Conservation (phyloP, 2,329 filamentous ascomycete genomes). For the Anisogramma anomala region DNA sequence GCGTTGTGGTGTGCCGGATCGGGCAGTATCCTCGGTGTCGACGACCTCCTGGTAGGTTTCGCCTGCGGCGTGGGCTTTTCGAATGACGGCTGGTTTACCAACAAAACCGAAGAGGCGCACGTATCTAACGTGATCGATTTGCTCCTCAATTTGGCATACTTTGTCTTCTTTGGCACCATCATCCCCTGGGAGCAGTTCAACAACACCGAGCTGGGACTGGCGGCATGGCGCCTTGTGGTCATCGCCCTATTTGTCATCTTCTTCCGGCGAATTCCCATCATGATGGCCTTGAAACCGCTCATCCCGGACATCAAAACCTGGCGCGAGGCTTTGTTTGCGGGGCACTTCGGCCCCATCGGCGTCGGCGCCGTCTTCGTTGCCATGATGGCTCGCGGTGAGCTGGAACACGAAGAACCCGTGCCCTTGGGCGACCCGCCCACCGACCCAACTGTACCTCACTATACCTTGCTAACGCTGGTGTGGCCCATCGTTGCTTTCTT, state of each 20-base stretch:
- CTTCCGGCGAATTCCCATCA: slow-evolving; percentile 90
- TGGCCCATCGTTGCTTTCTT: slow-evolving; percentile 95
- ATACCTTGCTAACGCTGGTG: slow-evolving; percentile 68
- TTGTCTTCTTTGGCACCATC: slow-evolving; percentile 94
- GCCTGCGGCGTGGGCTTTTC: slow-evolving; percentile 96
- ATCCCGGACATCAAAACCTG: slow-evolving; percentile 98
- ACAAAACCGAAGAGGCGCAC: slow-evolving; percentile 96
- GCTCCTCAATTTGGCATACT: slow-evolving; percentile 92
- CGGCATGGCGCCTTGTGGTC: slow-evolving; percentile 84
- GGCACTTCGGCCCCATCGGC: slow-evolving; percentile 94
- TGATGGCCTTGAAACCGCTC: slow-evolving; percentile 79
- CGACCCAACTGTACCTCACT: slow-evolving; percentile 41
- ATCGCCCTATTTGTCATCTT: slow-evolving; percentile 89
- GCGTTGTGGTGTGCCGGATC: slow-evolving; percentile 93
- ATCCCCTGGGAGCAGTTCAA: slow-evolving; percentile 95
- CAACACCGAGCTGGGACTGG: slow-evolving; percentile 56
- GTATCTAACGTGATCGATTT: slow-evolving; percentile 99
- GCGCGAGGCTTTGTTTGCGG: slow-evolving; percentile 92
- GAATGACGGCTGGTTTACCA: slow-evolving; percentile 97
- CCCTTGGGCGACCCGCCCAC: slow-evolving; percentile 54
- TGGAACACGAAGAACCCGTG: slow-evolving; percentile 66
- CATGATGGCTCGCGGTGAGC: slow-evolving; percentile 82
- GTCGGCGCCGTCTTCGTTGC: slow-evolving; percentile 94
- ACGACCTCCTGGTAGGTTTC: slow-evolving; percentile 91
- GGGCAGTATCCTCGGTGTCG: slow-evolving; percentile 79